phyloP scores from a whole-genome alignment of 2,329 filamentous ascomycete genomes.

The Fonsecaea multimorphosa region DNA sequence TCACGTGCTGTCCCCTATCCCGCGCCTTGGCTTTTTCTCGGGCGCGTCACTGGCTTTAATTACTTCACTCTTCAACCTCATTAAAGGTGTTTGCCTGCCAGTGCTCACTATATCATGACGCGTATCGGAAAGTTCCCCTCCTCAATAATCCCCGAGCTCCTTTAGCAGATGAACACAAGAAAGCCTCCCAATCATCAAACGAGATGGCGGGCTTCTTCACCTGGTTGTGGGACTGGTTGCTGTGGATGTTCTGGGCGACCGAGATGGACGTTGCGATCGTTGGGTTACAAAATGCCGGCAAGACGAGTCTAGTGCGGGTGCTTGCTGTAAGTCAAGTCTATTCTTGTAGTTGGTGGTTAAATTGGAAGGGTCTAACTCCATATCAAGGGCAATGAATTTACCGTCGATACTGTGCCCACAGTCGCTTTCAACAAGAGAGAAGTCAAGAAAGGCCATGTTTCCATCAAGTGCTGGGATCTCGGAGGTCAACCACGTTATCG shows the following conservation, averaged over 20 bases:
- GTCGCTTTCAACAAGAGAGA: constrained; percentile 99
- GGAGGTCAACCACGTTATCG: constrained; percentile 96
- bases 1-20: not conserved
- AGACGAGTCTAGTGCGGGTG: constrained; percentile 91
- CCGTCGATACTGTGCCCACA: constrained; percentile 97
- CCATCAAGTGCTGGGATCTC: constrained; percentile 98
- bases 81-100: not conserved
- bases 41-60: not conserved
- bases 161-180: not conserved
- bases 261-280: constrained; percentile 99
- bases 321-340: constrained; percentile 75
- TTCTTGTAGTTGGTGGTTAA: constrained; percentile 10
- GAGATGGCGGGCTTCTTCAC: constrained; percentile 91
- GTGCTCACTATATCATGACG: not conserved
- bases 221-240: constrained; percentile 95
- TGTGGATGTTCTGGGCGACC: constrained; percentile 97
- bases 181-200: not conserved
- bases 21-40: not conserved
- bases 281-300: constrained; percentile 95
- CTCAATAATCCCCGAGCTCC: not conserved
- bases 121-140: not conserved
- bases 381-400: constrained; percentile 91
- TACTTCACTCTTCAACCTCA: not conserved
- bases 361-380: not conserved
- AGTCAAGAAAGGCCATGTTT: constrained; percentile 96